A percentile compares a stretch with the other conserved stretches of the same genome.
Conservation (phyloP, 495 filamentous ascomycete genomes). For the Evansstolkia leycettana region DNA sequence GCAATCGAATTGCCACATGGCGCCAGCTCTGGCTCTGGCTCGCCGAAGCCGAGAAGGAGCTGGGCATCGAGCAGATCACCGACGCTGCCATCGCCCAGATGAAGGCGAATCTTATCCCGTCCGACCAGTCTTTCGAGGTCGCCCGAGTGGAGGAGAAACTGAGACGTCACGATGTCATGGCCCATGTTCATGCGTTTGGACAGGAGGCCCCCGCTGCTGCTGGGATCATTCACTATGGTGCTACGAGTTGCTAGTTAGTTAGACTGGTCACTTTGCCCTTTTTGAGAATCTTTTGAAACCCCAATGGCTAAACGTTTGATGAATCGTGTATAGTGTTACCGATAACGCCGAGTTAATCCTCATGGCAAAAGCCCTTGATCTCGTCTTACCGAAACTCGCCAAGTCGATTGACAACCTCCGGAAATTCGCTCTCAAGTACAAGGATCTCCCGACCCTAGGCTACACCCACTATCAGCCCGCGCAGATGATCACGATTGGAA, state of each 20-base stretch:
- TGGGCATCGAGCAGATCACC: too few species aligned
- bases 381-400: constrained; percentile 76
- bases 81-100: constrained; percentile 65
- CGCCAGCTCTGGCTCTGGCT: constrained; percentile 73
- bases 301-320: too few species aligned
- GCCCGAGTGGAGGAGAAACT: constrained; percentile 71
- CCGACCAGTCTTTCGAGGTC: constrained; percentile 68
- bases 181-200: constrained; percentile 64
- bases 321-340: too few species aligned
- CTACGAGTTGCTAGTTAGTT: constrained; percentile 49
- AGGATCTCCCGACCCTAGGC: constrained; percentile 49
- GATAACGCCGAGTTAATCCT: constrained; percentile 90
- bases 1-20: constrained; percentile 64
- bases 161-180: constrained; percentile 59
- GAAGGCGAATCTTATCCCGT: constrained; percentile 55
- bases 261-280: too few species aligned
- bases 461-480: constrained; percentile 83
- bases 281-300: too few species aligned
- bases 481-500: constrained; percentile 75
- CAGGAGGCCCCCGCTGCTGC: constrained; percentile 67
- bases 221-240: constrained; percentile 78
- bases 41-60: constrained; percentile 72
- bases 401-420: constrained; percentile 72
- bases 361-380: constrained; percentile 58
- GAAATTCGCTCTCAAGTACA: constrained; percentile 65